phyloP scores from a whole-genome alignment of 805 yeast species.

The Teunomyces cretensis region DNA sequence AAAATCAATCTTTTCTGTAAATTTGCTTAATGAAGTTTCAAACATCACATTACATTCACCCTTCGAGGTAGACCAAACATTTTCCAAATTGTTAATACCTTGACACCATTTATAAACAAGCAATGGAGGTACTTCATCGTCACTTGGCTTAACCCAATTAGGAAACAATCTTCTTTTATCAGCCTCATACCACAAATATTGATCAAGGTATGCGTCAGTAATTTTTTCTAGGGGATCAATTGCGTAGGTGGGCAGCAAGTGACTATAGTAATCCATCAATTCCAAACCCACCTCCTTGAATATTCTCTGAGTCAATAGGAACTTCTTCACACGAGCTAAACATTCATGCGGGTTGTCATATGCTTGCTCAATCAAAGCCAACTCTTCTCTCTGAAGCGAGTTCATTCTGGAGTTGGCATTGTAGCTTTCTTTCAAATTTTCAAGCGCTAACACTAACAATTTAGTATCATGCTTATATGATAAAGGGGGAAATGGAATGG shows the following conservation, averaged over 20 bases:
- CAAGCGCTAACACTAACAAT: conserved; percentile 83
- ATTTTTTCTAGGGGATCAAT: conserved; percentile 92
- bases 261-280: conserved; percentile 88
- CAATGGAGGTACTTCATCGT: conserved; percentile 88
- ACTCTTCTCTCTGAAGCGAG: conserved; percentile 85
- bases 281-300: conserved; percentile 86
- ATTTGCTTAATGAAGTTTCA: conserved; percentile 67
- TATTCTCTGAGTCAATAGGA: conserved; percentile 81
- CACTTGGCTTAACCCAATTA: conserved; percentile 94
- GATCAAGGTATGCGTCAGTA: conserved; percentile 94
- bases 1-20: conserved; percentile 85
- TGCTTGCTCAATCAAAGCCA: conserved; percentile 92
- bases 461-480: conserved; percentile 93
- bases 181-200: conserved; percentile 94
- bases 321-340: conserved; percentile 77
- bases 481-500: conserved; percentile 91
- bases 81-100: conserved; percentile 74
- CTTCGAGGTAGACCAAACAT: conserved; percentile 74
- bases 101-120: conserved; percentile 93
- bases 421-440: conserved; percentile 78
- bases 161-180: conserved; percentile 87
- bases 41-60: conserved; percentile 83
- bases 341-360: conserved; percentile 97
- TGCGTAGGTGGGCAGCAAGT: conserved; percentile 79
- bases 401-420: conserved; percentile 68